Evolutionary conservation across 352 stramenopile genomes (phyloP).

Genomic region (Phytophthora pluvialis): DNA sequence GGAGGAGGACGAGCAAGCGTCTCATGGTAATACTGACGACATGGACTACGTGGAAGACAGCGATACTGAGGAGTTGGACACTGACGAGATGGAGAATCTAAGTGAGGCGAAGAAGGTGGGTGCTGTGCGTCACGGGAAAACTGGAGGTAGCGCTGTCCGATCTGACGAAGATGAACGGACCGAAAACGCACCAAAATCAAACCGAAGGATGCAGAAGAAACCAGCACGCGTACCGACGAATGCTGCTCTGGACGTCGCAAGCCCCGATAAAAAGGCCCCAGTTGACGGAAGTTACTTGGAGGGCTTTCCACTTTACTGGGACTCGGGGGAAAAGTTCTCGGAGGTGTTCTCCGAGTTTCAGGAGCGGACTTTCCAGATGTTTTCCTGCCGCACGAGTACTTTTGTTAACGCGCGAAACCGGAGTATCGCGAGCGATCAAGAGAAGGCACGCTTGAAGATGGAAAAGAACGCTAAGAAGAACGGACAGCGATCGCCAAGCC

Average conservation of each 20-base stretch:
- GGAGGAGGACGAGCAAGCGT: background rate
- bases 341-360: conserved; percentile 4
- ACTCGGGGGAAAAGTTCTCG: background rate
- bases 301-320: too few species aligned
- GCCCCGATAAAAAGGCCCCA: background rate
- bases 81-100: background rate
- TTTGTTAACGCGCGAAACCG: conserved; percentile 1
- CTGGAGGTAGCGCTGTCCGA: too few species aligned
- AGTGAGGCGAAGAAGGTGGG: background rate
- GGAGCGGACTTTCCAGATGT: conserved; percentile 9
- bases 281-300: background rate
- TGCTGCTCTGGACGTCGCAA: background rate
- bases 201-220: background rate
- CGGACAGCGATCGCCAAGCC: background rate
- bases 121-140: background rate
- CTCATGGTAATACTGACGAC: background rate
- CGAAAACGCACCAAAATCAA: background rate
- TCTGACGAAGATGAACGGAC: too few species aligned
- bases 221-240: too few species aligned
- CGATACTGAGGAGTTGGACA: background rate
- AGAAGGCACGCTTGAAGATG: background rate
- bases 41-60: background rate
- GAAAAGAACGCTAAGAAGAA: background rate
- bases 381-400: background rate
- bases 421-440: background rate